Base-by-base conservation (phyloP, 2,329 filamentous ascomycete species). In the Colletotrichum neosansevieriae region DNA sequence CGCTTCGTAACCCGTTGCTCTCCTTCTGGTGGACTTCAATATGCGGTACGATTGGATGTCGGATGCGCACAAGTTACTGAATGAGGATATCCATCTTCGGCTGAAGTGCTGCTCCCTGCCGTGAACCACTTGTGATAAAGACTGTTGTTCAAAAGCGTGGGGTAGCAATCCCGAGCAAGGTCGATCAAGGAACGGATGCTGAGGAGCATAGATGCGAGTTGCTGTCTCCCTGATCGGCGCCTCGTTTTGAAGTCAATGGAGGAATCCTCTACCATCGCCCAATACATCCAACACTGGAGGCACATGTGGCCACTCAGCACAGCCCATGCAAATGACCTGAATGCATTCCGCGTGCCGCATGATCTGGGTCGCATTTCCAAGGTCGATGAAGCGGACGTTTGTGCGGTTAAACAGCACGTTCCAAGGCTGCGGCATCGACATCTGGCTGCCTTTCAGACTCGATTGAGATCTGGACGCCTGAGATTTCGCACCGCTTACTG, bases 381-480 rank as follows among this genome's bases (percentile, higher is more conserved):
- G n/a, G 44, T 54, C 61, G 54, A 59, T 54, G 47, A 50, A 57
- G 54, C 34, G 53, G 21, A 34, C 6, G 29, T 13, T 44, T 21
- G 32, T 53, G 21, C 38, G 56, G 21, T 40, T 29, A 12, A 68
- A 60, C 34, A 12, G 24, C 29, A 50, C 21, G 45, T 47, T 36
- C 44, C 44, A 47, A 38, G 17, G 19, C 40, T 34, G 38, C 17
- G 50, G 56, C 32, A 45, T 58, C 21, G 40, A 21, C 40, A 69
- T 69, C 57, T 69, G 57, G 56, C 51, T 58, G 69, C 60, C 57
- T 66, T 56, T n/a, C 45, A 49, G 21, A 40, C 50, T 60, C 60
- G 53, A 58, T 45, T 21, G 45, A 58, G 47, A 66, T 69, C 34
- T 51, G 45, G 66, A 47, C 54, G 66, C 66, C 69, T 69, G 42